A percentile compares a stretch with the other conserved stretches of the same genome.
phyloP scores from a whole-genome alignment of 192 early-diverging fungal species.

The Coemansia sp. region DNA sequence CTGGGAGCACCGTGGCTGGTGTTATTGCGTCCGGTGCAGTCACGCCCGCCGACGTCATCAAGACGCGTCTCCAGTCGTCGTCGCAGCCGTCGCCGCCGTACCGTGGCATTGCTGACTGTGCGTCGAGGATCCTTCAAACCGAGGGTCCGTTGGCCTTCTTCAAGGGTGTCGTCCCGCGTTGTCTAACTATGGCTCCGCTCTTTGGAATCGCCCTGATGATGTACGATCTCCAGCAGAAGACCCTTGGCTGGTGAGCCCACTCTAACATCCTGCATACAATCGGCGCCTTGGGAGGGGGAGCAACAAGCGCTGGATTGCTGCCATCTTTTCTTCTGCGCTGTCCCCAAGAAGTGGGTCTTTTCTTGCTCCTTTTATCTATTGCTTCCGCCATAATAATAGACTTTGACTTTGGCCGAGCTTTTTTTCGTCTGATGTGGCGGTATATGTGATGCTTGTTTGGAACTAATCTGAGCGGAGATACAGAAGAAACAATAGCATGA shows the following conservation, averaged over 20 bases:
- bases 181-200: constrained; percentile 57
- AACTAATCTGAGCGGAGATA: no score
- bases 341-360: no score
- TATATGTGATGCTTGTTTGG: no score
- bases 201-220: constrained; percentile 65
- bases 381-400: no score
- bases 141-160: constrained; percentile 68
- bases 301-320: no score
- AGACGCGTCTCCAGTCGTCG: constrained; percentile 71
- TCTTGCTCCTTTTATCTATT: no score
- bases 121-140: constrained; percentile 53
- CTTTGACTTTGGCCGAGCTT: no score
- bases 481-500: no score
- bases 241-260: constrained; percentile 35
- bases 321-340: no score
- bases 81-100: constrained; percentile 52
- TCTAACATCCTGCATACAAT: not conserved
- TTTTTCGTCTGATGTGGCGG: no score
- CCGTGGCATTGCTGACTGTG: constrained; percentile 50
- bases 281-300: no score
- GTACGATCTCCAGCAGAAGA: constrained; percentile 69
- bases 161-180: constrained; percentile 62
- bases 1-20: constrained; percentile 95
- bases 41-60: constrained; percentile 81
- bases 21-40: constrained; percentile 80